Evolutionary conservation across 805 yeast genomes (phyloP), one percentile per base, ranked within the genome.

Genomic region (Nakazawaea anatomiae): DNA sequence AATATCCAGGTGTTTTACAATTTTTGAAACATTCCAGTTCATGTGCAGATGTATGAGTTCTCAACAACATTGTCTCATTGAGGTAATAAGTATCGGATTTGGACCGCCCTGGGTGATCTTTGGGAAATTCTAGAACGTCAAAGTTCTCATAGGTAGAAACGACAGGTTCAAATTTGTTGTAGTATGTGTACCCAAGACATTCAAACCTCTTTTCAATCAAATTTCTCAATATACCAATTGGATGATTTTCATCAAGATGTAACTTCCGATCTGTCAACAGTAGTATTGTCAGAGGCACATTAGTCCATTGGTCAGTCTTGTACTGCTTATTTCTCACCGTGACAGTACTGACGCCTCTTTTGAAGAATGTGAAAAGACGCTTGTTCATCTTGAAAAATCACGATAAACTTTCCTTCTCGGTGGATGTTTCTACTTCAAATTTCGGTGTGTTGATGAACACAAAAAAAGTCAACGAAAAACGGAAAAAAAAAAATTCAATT

Each of bases 31-130:
- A 89, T 61, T 87, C 90, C 57, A 78, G 80, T 68, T 94, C 99
- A 66, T 94, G 99, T 0, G 99, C 99, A 1, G 97, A 90, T 0
- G 99, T 92, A 63, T 94, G 99, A 0, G 99, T 94, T 61, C 99
- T 74, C 53, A 94, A 70, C 31, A 94, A 71, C 34, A 83, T 71
- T 25, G 77, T 76, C 48, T 82, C 75, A 68, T 94, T 91, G 48
- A 94, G 64, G 61, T 94, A 94, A 67, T 94, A 94, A 0, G 99
- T 92, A 64, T 94, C 99, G 3, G 96, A 86, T 60, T 80, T 87
- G 18, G 94, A 81, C 61, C 99, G 76, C 3, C 99, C 97, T 0
- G 96, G 96, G 64, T 94, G 99, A 61, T 91, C 96, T 36, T 66
- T 60, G 1, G 97, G 96, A 66, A 94, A 92, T 0, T 96, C 97